Base-by-base conservation (phyloP, 768 basidiomycete species). In the Lactifluus pinguis region DNA sequence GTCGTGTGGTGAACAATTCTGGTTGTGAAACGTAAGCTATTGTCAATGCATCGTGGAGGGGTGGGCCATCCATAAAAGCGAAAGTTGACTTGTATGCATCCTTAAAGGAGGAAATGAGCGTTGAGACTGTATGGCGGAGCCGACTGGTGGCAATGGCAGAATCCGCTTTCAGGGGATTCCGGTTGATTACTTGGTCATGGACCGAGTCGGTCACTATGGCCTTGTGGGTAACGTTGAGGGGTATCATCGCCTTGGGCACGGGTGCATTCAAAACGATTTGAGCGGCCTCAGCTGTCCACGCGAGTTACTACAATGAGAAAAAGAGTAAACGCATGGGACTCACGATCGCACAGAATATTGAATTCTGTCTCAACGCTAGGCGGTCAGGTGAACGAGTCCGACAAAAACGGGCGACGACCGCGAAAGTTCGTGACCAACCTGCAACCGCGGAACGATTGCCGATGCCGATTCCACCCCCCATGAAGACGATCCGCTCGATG, bases 391-490 rank as follows among this genome's bases (percentile, higher is more conserved):
- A 53, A 48, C 32, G 4, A 15, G 14, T n/a, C 4, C 30, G 17
- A 52, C 34, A 52, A 25, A 62, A 50, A 55, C 73, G 49, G 59
- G n/a, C 9, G 3, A 11, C 11, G 13, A 38, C 9, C 3, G 4
- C 10, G 1, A 11, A 38, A 38, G 34, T 1, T 38, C 11, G 38
- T 14, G 19, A 55, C 64, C 15, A 15, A 83, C 84, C 83, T 67
- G 89, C 90, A 11, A 83, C 85, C 14, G 91, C 76, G 8, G 87
- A 85, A 36, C 86, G 77, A 68, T 94, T 95, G 0, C 92, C 92
- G 25, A 89, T 69, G 9, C 92, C 92, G 32, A 91, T 84, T 2
- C 84, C 91, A n/a, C 92, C 92, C 11, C 92, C 92, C 92, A 95
- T 95, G 68, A 92, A 87, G 7, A 90, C 86, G 62, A 90, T 79